Percentiles rank a stretch among this genome's conserved stretches.
Evolutionary conservation across 495 filamentous ascomycete species (phyloP).

Genomic region (Aspergillus heteromorphus): DNA sequence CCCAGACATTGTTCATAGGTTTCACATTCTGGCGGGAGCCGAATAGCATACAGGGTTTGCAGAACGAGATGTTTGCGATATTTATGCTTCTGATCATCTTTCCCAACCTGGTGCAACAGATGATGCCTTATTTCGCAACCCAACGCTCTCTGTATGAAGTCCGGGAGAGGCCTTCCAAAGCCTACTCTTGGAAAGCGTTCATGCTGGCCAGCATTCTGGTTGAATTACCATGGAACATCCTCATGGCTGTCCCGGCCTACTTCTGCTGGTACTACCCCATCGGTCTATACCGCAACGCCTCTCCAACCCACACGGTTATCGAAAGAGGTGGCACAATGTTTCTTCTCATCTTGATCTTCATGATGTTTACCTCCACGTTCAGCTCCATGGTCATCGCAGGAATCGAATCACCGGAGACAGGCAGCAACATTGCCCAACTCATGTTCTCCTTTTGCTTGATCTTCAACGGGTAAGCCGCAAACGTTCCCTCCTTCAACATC

Average conservation of each 20-base stretch:
- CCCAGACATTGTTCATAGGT: conserved; percentile 74
- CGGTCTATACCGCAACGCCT: conserved; percentile 67
- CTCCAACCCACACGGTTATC: conserved; percentile 46
- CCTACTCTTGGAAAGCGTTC: conserved; percentile 78
- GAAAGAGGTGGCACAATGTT: conserved; percentile 65
- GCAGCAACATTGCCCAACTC: conserved; percentile 59
- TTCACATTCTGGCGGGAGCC: conserved; percentile 78
- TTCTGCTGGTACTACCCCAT: conserved; percentile 79
- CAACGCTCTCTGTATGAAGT: conserved; percentile 79
- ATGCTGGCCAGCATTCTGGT: conserved; percentile 72
- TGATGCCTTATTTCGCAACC: conserved; percentile 77
- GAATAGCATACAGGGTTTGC: conserved; percentile 69
- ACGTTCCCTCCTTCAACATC: background rate
- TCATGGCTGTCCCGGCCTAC: conserved; percentile 64
- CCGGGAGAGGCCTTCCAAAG: conserved; percentile 78
- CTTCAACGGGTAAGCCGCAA: conserved; percentile 52
- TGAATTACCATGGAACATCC: conserved; percentile 69
- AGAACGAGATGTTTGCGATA: conserved; percentile 83
- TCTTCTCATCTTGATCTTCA: conserved; percentile 45
- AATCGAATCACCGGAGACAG: conserved; percentile 61
- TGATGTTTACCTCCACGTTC: conserved; percentile 49
- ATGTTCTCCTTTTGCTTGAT: conserved; percentile 63
- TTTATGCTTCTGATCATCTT: conserved; percentile 80
- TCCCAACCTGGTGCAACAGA: conserved; percentile 70
- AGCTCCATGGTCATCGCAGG: conserved; percentile 60